Evolutionary conservation across 2,329 filamentous ascomycete genomes (phyloP), one percentile per base, ranked within the genome.

Genomic region (Proliferodiscus dingleyae): DNA sequence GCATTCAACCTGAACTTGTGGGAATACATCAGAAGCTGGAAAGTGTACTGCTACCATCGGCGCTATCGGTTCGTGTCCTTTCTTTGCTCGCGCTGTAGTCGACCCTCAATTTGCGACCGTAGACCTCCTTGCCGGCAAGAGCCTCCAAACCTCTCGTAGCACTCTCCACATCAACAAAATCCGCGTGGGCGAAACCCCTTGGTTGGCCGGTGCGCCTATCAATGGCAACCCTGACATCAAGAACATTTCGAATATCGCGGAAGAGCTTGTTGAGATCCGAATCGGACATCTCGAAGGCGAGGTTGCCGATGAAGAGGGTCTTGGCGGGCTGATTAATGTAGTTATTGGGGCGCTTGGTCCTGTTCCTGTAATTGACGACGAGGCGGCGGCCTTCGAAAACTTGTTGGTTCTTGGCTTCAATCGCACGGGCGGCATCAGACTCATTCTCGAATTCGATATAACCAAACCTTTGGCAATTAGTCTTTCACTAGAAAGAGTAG

Each of bases 271-370:
- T 89, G 43, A 95, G 72, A 60, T 95, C 89, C 43, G 79, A 78
- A 61, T 95, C 89, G 7, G 85, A 86, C 71, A 90, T 85, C 68
- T 94, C 86, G 62, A 86, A 93, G 9, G 87, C 82, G 67, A 95
- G 80, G 71, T 93, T 93, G 55, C 89, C 88, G 56, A 95, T 78
- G 71, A 85, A 95, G 26, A 95, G 69, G 1, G 83, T 87, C 61
- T 75, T 79, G 41, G 77, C 76, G 3, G 82, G 81, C 32, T 68
- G 56, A 57, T 71, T 71, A n/a, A 32, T 41, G 36, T 4, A 9
- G 43, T 37, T 38, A 15, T 37, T 30, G 33, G 50, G 47, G 23
- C 49, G 51, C n/a, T n/a, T n/a, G 41, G 51, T 61, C 39, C 58
- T 61, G 47, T 52, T 60, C 45, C 61, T 60, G 61, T 72, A 85